Evolutionary conservation across 2,329 filamentous ascomycete genomes (phyloP).

Genomic region (Trichoderma brevicompactum): DNA sequence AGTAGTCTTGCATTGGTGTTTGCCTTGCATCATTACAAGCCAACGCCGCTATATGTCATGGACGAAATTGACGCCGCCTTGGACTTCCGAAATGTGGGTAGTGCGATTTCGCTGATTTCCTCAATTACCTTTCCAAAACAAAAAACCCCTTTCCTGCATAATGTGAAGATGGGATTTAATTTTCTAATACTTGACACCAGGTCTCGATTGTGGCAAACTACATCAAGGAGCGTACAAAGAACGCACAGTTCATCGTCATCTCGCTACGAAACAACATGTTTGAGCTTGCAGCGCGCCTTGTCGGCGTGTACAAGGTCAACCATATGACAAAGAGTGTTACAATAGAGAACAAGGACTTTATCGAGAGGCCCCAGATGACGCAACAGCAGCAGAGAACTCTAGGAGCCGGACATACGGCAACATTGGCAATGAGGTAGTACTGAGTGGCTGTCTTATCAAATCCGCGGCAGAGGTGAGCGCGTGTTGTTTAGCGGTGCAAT

Average conservation of each 20-base stretch:
- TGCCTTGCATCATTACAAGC: conserved; percentile 96
- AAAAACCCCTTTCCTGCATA: conserved; percentile 24
- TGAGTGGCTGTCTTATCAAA: not conserved
- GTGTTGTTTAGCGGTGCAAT: conserved; percentile 3
- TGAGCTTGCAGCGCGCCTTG: conserved; percentile 90
- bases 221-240: conserved; percentile 99
- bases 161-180: conserved; percentile 32
- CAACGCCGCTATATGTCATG: conserved; percentile 98
- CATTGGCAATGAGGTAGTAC: conserved; percentile 42
- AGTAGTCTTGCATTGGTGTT: conserved; percentile 95
- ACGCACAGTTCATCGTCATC: conserved; percentile 98
- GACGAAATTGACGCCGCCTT: conserved; percentile 98
- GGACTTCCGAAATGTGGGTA: conserved; percentile 89
- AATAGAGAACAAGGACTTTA: conserved; percentile 83
- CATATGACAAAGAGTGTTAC: conserved; percentile 96
- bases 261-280: conserved; percentile 99
- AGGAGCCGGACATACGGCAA: conserved; percentile 40
- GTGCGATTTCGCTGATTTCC: conserved; percentile 44
- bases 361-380: conserved; percentile 48
- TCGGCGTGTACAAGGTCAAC: conserved; percentile 99
- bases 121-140: too few relatives aligned
- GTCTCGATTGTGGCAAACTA: conserved; percentile 98
- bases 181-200: conserved; percentile 48
- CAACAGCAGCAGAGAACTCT: conserved; percentile 39
- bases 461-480: not conserved